A percentile compares a stretch with the other conserved stretches of the same genome.
Conservation (phyloP, 192 early-diverging fungal genomes). For the Backusella tarrabulga region DNA sequence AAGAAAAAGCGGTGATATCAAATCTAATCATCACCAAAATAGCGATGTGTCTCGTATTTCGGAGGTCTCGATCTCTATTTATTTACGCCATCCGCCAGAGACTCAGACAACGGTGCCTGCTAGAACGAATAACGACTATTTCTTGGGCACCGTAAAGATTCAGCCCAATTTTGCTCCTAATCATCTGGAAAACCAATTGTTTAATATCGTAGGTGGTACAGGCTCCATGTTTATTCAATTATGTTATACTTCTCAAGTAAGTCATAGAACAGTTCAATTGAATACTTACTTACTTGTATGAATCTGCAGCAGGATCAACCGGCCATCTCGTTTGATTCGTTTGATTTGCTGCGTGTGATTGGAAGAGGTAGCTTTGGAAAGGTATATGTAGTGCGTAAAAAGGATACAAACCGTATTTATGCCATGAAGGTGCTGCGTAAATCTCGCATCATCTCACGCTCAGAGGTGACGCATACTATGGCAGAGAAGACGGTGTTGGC, state of each 20-base stretch:
- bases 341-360: constrained; percentile 93
- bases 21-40: background rate
- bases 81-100: constrained; percentile 50
- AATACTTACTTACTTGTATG: background rate
- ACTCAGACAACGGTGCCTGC: constrained; percentile 34
- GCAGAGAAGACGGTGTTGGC: constrained; percentile 92
- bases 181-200: constrained; percentile 32
- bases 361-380: constrained; percentile 98
- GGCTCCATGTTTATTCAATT: constrained; percentile 73
- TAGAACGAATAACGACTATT: constrained; percentile 50
- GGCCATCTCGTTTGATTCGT: constrained; percentile 83
- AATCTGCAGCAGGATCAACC: constrained; percentile 47
- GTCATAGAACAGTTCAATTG: constrained; percentile 14
- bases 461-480: constrained; percentile 92
- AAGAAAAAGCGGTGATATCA: too few relatives aligned
- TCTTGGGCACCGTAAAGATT: constrained; percentile 53
- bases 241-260: constrained; percentile 66
- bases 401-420: constrained; percentile 90
- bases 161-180: constrained; percentile 49
- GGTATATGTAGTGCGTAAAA: constrained; percentile 93
- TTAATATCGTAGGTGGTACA: constrained; percentile 51
- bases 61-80: constrained; percentile 60
- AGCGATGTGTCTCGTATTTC: constrained; percentile 64
- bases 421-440: constrained; percentile 97
- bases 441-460: constrained; percentile 88